Conservation (phyloP, 164 flowering plant genomes). For the Nymphaea thermarum region DNA sequence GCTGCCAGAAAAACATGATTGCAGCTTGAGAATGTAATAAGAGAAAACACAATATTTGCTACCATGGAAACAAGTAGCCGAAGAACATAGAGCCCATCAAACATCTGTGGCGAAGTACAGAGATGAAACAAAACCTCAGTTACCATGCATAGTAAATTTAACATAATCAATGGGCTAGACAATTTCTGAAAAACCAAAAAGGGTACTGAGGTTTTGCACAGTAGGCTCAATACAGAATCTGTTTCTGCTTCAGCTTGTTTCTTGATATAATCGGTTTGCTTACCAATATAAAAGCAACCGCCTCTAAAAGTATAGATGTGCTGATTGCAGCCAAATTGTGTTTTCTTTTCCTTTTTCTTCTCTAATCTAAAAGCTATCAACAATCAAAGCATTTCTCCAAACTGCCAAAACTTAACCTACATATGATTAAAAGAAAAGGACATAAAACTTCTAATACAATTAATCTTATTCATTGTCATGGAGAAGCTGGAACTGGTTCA, state of each 20-base stretch:
- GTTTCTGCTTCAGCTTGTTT: not conserved
- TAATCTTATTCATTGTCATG: conserved; percentile 20
- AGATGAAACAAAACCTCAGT: no score
- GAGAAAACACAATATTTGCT: no score
- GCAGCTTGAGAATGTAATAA: no score
- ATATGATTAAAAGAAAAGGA: not conserved
- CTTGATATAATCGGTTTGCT: not conserved
- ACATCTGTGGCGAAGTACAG: no score
- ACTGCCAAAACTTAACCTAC: not conserved
- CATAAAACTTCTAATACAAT: no score
- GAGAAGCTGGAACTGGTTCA: conserved; percentile 47
- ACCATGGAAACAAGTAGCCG: no score
- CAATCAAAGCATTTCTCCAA: not conserved
- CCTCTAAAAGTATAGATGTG: not conserved
- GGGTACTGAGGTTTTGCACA: not conserved
- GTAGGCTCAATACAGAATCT: not conserved
- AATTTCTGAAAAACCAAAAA: no score
- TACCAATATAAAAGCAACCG: not conserved
- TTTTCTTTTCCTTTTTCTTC: no score
- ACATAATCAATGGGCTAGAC: no score
- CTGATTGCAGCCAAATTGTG: not conserved
- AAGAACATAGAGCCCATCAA: no score
- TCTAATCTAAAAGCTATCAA: not conserved
- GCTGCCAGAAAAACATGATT: no score
- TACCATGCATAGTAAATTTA: no score